Conservation (phyloP, 805 yeast species). For the Debaryomyces hansenii region DNA sequence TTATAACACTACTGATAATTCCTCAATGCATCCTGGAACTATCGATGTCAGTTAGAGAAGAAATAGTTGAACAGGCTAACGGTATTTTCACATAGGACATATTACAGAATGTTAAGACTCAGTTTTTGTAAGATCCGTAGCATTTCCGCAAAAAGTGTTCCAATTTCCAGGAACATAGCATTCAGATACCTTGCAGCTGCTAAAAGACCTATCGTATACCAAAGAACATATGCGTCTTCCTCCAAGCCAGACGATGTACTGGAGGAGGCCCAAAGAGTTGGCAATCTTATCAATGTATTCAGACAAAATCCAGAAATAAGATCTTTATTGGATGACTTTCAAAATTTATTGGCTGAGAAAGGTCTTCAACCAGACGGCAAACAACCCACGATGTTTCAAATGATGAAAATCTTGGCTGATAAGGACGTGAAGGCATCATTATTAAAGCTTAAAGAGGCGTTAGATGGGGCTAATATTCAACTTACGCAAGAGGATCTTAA, state of each 20-base stretch:
- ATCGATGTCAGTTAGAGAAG: too few species aligned
- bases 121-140: background rate
- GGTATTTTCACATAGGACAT: too few species aligned
- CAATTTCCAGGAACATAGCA: background rate
- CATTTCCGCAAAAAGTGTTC: background rate
- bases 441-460: conserved; percentile 25
- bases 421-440: conserved; percentile 33
- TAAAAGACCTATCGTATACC: background rate
- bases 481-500: conserved; percentile 33
- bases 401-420: conserved; percentile 38
- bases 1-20: background rate
- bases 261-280: conserved; percentile 13
- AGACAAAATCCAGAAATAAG: conserved; percentile 31
- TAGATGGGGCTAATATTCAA: conserved; percentile 31
- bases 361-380: conserved; percentile 31
- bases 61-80: too few species aligned
- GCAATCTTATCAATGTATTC: conserved; percentile 12
- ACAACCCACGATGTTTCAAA: conserved; percentile 34
- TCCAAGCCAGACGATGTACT: conserved; percentile 8
- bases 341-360: conserved; percentile 26
- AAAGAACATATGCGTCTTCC: conserved; percentile 7
- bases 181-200: background rate
- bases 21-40: background rate
- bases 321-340: conserved; percentile 29
- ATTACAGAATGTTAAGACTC: background rate